These are phyloP conservation scores for Trypanosoma mega DNA, from an alignment of 208 protist genomes.

Conservation along the genomic window DNA sequence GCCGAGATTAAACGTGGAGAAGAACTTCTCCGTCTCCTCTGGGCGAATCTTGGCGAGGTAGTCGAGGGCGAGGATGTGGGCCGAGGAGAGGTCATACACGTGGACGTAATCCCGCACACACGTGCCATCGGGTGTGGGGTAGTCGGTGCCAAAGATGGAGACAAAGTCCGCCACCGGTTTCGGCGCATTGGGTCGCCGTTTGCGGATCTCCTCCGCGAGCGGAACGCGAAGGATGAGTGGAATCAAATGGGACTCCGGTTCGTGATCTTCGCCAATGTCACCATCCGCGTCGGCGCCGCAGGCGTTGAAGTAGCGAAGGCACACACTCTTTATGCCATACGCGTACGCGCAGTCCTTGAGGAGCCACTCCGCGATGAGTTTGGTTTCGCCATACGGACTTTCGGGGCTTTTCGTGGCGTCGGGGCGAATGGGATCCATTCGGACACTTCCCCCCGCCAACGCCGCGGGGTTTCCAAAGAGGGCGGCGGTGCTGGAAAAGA, in stretches of 20 bases:
- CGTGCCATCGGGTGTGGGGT: constrained; percentile 94
- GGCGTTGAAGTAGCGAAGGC: constrained; percentile 99
- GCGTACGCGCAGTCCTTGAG: constrained; percentile 80
- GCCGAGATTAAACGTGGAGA: constrained; percentile 95
- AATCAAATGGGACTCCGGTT: constrained; percentile 98
- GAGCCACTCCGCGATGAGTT: constrained; percentile 92
- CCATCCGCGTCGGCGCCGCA: constrained; percentile 94
- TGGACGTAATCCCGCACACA: constrained; percentile 99
- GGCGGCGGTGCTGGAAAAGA: constrained; percentile 96
- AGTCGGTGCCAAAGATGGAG: constrained; percentile 93
- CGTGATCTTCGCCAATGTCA: constrained; percentile 95
- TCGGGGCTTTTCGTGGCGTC: constrained; percentile 61
- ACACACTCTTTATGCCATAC: constrained; percentile 79
- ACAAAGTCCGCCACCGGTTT: constrained; percentile 45
- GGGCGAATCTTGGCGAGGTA: constrained; percentile 51
- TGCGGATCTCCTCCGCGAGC: constrained; percentile 79
- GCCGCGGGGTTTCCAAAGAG: constrained; percentile 87
- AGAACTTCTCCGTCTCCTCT: constrained; percentile 49
- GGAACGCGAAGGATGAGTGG: constrained; percentile 95
- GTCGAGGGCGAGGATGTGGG: constrained; percentile 92
- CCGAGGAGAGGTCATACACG: constrained; percentile 96
- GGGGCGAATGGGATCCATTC: constrained; percentile 62
- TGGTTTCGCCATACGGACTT: constrained; percentile 95
- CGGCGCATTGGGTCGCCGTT: constrained; percentile 37
- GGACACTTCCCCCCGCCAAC: background rate